These are phyloP conservation scores for Podospora bellae-mahoneyi DNA, from an alignment of 495 filamentous ascomycete species.

Conservation along the genomic window DNA sequence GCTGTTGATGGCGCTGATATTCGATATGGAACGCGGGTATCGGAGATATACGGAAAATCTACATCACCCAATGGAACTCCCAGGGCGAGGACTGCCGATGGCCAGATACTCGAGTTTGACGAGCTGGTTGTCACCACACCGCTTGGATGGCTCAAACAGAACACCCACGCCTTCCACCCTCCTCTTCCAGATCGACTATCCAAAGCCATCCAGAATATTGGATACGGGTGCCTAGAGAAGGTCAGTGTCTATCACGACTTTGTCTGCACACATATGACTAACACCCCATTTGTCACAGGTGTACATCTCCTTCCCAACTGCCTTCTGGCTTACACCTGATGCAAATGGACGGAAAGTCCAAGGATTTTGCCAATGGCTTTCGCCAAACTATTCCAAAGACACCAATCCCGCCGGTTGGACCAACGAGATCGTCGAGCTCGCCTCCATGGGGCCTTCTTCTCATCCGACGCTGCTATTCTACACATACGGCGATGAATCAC, in stretches of 20 bases:
- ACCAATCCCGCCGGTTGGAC: constrained; percentile 68
- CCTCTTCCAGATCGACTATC: constrained; percentile 60
- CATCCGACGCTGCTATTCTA: constrained; percentile 95
- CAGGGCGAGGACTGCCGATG: constrained; percentile 53
- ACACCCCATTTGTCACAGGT: constrained; percentile 45
- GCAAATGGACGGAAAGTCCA: constrained; percentile 32
- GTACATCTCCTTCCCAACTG: constrained; percentile 77
- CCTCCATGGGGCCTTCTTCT: constrained; percentile 58
- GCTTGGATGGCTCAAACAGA: constrained; percentile 83
- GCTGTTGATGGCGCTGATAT: constrained; percentile 62
- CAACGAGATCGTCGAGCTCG: constrained; percentile 76
- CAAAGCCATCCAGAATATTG: constrained; percentile 71
- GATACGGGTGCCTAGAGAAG: constrained; percentile 89
- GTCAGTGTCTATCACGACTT: constrained; percentile 30
- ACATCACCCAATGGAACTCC: constrained; percentile 40
- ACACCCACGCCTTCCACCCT: constrained; percentile 67
- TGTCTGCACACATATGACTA: constrained; percentile 19
- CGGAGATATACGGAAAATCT: constrained; percentile 47
- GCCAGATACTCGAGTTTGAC: constrained; percentile 61
- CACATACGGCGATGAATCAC: constrained; percentile 65
- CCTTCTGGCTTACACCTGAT: constrained; percentile 50
- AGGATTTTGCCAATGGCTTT: constrained; percentile 68
- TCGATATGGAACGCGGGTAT: constrained; percentile 45
- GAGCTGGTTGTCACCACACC: constrained; percentile 83
- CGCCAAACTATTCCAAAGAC: constrained; percentile 57